Evolutionary conservation across 1,284 basidiomycete species (phyloP), one percentile per base, ranked within the genome.

Genomic region (Papiliotrema nemorosa): DNA sequence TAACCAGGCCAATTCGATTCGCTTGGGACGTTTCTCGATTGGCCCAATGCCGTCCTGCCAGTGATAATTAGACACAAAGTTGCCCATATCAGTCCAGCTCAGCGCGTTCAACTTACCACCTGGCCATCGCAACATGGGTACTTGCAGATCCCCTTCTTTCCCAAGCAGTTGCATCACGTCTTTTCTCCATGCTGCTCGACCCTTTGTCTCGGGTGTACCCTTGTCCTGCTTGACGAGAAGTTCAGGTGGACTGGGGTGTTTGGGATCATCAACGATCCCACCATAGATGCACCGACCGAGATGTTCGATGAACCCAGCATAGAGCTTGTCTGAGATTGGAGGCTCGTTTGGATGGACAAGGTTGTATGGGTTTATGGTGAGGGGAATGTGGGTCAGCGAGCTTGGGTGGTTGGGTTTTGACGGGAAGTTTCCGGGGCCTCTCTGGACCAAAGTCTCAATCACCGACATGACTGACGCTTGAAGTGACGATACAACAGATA

Each of bases 1-100:
- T 27, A 81, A 70, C 84, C 83, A 85, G 2, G 84, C 83, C n/a
- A 84, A 76, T 66, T 85, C 83, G 35, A 67, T 62, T 20, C 82
- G 80, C 35, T 80, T 77, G 33, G 81, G 82, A 26, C 83, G 75
- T 10, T 77, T 56, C 24, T 78, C 74, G 46, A 76, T 75, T 3
- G 83, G 82, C 1, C 83, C 82, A 27, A 84, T 76, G 0, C 82
- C 83, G 67, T 84, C 82, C 69, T 84, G 79, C 83, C 83, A 85
- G 44, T 81, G 79, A 66, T 84, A 85, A 57, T 82, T 82, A 60
- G 80, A 81, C n/a, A 72, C 75, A 57, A 68, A 76, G 64, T 76
- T 76, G 43, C 75, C 72, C 39, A 33, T 16, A 44, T 13, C 42
- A 24, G 7, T 10, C 22, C 18, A 39, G 25, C 3, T 3, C 5